Evolutionary conservation across 371 early-diverging fungal genomes (phyloP).

Genomic region (Circinella umbellata): DNA sequence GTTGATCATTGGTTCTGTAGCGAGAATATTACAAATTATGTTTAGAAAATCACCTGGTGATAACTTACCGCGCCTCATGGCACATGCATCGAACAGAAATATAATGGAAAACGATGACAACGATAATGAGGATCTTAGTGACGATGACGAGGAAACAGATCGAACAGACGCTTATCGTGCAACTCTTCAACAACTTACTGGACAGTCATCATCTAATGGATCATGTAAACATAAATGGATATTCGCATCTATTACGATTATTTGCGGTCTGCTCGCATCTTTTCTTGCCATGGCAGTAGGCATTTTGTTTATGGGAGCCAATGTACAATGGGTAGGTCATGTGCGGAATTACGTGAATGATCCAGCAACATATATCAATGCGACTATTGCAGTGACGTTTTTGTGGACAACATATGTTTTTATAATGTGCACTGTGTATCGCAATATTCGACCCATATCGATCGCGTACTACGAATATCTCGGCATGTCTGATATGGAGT

Average conservation of each 20-base stretch:
- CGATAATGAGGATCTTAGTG: conserved; percentile 25
- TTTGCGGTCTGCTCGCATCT: conserved; percentile 34
- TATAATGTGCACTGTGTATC: conserved; percentile 71
- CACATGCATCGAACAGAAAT: conserved; percentile 17
- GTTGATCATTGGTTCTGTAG: conserved; percentile 36
- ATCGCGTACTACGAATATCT: conserved; percentile 58
- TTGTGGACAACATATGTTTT: conserved; percentile 44
- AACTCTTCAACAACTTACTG: conserved; percentile 24
- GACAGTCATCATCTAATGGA: conserved; percentile 2
- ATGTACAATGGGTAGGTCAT: conserved; percentile 39
- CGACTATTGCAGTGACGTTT: conserved; percentile 38
- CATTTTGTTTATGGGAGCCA: conserved; percentile 43
- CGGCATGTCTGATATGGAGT: conserved; percentile 20
- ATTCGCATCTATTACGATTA: conserved; percentile 40
- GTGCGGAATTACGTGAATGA: conserved; percentile 42
- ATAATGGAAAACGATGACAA: conserved; percentile 4
- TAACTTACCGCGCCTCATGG: conserved; percentile 42
- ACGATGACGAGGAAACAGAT: conserved; percentile 17
- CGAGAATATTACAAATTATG: conserved; percentile 39
- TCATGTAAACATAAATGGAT: conserved; percentile 38
- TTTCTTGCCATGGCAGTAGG: conserved; percentile 41
- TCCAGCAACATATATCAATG: conserved; percentile 42
- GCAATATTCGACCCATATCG: conserved; percentile 78
- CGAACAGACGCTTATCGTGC: conserved; percentile 13
- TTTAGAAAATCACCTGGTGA: conserved; percentile 49